These are phyloP conservation scores for Fusarium sp. DNA, from an alignment of 2,329 filamentous ascomycete genomes.

Conservation along the genomic window DNA sequence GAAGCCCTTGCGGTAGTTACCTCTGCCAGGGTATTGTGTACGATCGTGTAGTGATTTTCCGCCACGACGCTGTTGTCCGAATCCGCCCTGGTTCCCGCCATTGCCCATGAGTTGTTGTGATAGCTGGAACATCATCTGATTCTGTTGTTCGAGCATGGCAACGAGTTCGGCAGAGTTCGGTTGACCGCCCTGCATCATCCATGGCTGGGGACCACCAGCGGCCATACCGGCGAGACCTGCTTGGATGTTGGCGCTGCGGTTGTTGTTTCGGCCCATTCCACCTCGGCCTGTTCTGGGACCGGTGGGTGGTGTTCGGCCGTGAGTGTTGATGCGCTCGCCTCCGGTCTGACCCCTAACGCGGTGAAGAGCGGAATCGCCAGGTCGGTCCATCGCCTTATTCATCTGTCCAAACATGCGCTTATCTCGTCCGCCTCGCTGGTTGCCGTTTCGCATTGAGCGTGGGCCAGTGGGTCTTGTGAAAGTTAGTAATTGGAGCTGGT, in stretches of 20 bases:
- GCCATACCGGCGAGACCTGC: constrained; percentile 62
- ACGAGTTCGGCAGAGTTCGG: constrained; percentile 67
- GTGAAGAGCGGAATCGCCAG: constrained; percentile 79
- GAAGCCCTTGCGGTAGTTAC: constrained; percentile 63
- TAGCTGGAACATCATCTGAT: constrained; percentile 84
- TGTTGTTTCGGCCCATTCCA: constrained; percentile 62
- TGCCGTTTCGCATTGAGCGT: constrained; percentile 87
- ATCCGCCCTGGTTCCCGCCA: constrained; percentile 58
- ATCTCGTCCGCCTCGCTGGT: constrained; percentile 69
- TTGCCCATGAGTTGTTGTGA: constrained; percentile 70
- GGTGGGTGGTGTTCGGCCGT: constrained; percentile 75
- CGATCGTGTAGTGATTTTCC: constrained; percentile 80
- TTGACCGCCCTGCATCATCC: constrained; percentile 61
- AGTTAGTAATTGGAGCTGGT: constrained; percentile 53
- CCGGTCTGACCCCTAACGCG: constrained; percentile 79
- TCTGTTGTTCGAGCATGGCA: constrained; percentile 89
- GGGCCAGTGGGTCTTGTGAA: constrained; percentile 84
- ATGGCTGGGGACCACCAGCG: constrained; percentile 52
- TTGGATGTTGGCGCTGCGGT: constrained; percentile 61
- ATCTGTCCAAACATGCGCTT: constrained; percentile 89
- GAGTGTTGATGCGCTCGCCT: constrained; percentile 83
- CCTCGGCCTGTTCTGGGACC: constrained; percentile 72
- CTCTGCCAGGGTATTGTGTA: constrained; percentile 66
- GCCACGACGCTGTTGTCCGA: constrained; percentile 51
- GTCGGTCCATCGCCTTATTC: constrained; percentile 83